These are phyloP conservation scores for Zymoseptoria passerinii DNA, from an alignment of 2,329 filamentous ascomycete genomes.

Conservation along the genomic window DNA sequence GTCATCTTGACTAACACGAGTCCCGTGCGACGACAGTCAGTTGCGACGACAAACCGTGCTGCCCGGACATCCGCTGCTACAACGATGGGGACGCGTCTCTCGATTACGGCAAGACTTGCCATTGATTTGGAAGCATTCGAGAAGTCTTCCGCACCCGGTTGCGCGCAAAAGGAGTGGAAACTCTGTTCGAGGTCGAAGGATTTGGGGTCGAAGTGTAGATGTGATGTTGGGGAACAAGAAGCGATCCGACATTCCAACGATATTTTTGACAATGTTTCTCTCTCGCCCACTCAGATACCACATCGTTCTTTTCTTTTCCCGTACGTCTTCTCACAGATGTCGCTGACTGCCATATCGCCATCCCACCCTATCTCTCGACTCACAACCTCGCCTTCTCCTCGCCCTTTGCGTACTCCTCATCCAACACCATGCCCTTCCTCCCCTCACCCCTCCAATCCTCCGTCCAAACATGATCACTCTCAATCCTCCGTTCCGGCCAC, in stretches of 20 bases:
- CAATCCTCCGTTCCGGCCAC: constrained; percentile 36
- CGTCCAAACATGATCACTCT: constrained; percentile 30
- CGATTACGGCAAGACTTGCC: too few relatives aligned
- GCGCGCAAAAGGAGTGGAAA: too few relatives aligned
- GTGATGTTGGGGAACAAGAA: too few relatives aligned
- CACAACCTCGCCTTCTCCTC: constrained; percentile 1
- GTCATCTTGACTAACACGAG: neutral
- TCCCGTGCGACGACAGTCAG: neutral
- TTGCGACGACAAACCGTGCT: neutral
- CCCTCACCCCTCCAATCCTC: constrained; percentile 33
- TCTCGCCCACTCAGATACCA: neutral
- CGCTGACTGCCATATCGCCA: neutral
- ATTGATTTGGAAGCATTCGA: too few relatives aligned
- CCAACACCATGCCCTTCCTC: constrained; percentile 28
- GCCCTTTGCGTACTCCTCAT: constrained; percentile 27
- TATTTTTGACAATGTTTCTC: neutral
- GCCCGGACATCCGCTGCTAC: too few relatives aligned
- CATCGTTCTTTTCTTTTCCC: neutral
- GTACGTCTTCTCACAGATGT: neutral
- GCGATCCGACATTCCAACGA: neutral
- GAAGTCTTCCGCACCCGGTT: too few relatives aligned
- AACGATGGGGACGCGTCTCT: too few relatives aligned
- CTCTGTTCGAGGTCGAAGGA: too few relatives aligned
- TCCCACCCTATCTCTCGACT: neutral
- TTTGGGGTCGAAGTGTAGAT: too few relatives aligned